phyloP scores from a whole-genome alignment of 164 flowering plant species.

The Stephania yunnanensis region DNA sequence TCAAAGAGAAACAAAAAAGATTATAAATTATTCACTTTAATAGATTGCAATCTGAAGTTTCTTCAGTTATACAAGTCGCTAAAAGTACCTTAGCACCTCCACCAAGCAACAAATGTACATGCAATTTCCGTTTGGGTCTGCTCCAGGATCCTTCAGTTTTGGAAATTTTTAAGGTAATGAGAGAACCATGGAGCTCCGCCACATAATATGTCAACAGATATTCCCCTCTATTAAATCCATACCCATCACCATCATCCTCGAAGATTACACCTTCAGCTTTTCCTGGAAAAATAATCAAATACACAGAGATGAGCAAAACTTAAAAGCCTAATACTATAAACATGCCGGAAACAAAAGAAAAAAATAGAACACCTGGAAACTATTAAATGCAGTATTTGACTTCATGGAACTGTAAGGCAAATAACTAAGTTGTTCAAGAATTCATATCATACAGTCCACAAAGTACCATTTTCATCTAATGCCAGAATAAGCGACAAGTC shows the following conservation, averaged over 20 bases:
- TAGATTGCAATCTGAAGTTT: neutral
- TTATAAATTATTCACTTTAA: neutral
- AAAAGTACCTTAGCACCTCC: slow-evolving; percentile 62
- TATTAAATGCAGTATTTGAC: neutral
- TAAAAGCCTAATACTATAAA: neutral
- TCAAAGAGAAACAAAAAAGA: slow-evolving; percentile 6
- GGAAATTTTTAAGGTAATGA: slow-evolving; percentile 57
- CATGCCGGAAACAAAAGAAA: neutral
- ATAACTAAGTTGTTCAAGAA: neutral
- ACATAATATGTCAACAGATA: slow-evolving; percentile 70
- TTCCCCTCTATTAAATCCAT: slow-evolving; percentile 57
- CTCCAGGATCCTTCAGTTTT: slow-evolving; percentile 78
- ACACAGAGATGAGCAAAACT: neutral
- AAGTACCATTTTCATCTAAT: slow-evolving; percentile 72
- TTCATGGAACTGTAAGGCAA: neutral
- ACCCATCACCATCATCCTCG: slow-evolving; percentile 98
- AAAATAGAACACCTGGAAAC: neutral
- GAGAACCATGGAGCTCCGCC: slow-evolving; percentile 63
- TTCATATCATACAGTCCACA: neutral
- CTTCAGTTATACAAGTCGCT: neutral
- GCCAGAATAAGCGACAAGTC: slow-evolving; percentile 72
- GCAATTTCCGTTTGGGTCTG: slow-evolving; percentile 73
- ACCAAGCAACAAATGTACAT: slow-evolving; percentile 71
- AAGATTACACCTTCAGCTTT: slow-evolving; percentile 80
- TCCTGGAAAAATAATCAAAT: slow-evolving; percentile 35